Evolutionary conservation across 345 rosid genomes (phyloP).

Genomic region (Eucalyptus pauciflora): DNA sequence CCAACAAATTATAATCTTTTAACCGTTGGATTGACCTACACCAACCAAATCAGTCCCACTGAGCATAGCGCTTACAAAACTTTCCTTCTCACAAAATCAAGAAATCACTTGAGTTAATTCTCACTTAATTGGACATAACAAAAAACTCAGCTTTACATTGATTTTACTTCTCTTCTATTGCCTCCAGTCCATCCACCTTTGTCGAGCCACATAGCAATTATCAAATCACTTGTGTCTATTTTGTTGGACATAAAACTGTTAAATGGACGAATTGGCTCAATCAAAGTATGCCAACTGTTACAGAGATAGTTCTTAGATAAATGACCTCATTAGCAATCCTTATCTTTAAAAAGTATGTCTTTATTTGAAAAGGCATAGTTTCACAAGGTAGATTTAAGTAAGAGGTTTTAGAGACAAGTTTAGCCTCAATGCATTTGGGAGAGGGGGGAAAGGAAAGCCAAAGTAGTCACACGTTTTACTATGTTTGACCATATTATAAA

Average conservation of each 20-base stretch:
- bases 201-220: neutral
- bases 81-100: neutral
- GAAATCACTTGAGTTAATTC: neutral
- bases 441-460: neutral
- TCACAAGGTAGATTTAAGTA: neutral
- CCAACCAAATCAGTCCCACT: neutral
- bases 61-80: neutral
- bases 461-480: neutral
- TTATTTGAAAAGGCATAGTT: neutral
- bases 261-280: neutral
- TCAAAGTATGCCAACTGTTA: neutral
- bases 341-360: neutral
- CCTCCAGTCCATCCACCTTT: neutral
- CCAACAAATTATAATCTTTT: neutral
- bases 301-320: neutral
- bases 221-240: neutral
- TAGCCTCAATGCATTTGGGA: neutral
- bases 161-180: neutral
- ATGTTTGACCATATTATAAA: neutral
- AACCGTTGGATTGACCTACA: neutral
- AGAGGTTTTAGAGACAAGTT: neutral
- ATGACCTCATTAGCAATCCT: neutral
- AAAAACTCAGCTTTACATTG: neutral
- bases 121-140: neutral
- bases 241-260: neutral